A percentile compares a stretch with the other conserved stretches of the same genome.
These are phyloP conservation scores for Moesziomyces antarcticus DNA, from an alignment of 1,284 basidiomycete genomes.

Conservation along the genomic window DNA sequence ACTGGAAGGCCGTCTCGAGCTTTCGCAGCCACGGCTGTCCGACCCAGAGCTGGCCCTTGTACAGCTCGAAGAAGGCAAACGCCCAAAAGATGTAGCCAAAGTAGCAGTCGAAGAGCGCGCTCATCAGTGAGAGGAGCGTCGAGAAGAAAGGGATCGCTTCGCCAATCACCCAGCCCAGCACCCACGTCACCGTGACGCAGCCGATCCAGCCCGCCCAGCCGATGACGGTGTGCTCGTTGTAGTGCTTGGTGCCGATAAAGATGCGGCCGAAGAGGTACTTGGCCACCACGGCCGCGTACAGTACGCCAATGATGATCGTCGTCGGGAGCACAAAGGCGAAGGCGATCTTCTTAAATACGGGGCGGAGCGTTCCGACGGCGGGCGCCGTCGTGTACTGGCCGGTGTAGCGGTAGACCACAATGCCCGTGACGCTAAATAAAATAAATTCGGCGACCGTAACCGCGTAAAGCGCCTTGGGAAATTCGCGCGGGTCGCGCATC, in stretches of 20 bases:
- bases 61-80: constrained; percentile 69
- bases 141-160: constrained; percentile 71
- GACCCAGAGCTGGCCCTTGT: constrained; percentile 66
- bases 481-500: constrained; percentile 75
- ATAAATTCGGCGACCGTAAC: constrained; percentile 73
- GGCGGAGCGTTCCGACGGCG: constrained; percentile 53
- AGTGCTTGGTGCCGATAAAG: constrained; percentile 62
- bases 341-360: constrained; percentile 58
- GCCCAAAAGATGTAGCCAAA: constrained; percentile 71
- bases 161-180: constrained; percentile 75
- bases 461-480: constrained; percentile 72
- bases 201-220: constrained; percentile 75
- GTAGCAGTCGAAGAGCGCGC: constrained; percentile 66
- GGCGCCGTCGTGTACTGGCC: constrained; percentile 65
- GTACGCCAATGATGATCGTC: constrained; percentile 67
- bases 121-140: constrained; percentile 70
- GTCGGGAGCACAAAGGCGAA: constrained; percentile 66
- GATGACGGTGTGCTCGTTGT: constrained; percentile 71
- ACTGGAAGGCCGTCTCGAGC: constrained; percentile 64
- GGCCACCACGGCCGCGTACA: constrained; percentile 63
- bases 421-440: constrained; percentile 72
- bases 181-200: constrained; percentile 74
- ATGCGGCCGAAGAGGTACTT: constrained; percentile 65
- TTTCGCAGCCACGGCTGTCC: constrained; percentile 46
- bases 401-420: constrained; percentile 74